A percentile compares a stretch with the other conserved stretches of the same genome.
These are phyloP conservation scores for Thraustochytrium striatum DNA, from an alignment of 352 stramenopile species.

Conservation along the genomic window DNA sequence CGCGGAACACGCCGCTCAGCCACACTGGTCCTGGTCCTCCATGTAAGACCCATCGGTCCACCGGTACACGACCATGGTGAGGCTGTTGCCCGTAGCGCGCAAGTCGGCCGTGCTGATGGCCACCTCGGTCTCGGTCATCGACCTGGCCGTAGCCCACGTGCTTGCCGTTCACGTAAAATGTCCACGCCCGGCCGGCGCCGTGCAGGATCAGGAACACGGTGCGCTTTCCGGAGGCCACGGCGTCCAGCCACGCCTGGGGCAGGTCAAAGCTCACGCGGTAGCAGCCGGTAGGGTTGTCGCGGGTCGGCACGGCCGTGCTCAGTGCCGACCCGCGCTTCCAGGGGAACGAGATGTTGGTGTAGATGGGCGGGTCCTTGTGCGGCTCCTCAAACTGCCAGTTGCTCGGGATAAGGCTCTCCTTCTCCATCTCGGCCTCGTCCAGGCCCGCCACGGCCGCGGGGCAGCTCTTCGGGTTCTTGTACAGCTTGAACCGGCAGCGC, in stretches of 20 bases:
- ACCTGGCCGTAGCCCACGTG: slow-evolving; percentile 37
- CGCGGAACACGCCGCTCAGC: slow-evolving; percentile 69
- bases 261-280: slow-evolving; percentile 24
- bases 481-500: neutral
- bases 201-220: slow-evolving; percentile 27
- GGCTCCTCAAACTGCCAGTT: slow-evolving; percentile 10
- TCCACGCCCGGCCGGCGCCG: neutral
- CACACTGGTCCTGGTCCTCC: slow-evolving; percentile 83
- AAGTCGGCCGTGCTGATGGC: neutral
- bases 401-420: neutral
- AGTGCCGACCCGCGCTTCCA: neutral
- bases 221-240: neutral
- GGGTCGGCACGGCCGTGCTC: slow-evolving; percentile 7
- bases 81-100: neutral
- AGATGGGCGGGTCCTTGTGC: slow-evolving; percentile 29
- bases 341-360: slow-evolving; percentile 41
- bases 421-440: neutral
- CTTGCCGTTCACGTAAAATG: slow-evolving; percentile 32
- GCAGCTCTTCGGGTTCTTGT: neutral
- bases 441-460: neutral
- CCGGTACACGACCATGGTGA: slow-evolving; percentile 56
- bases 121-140: slow-evolving; percentile 47
- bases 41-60: slow-evolving; percentile 75
- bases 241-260: neutral
- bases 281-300: slow-evolving; percentile 22